These are phyloP conservation scores for Colletotrichum tropicale DNA, from an alignment of 2,329 filamentous ascomycete species.

Conservation along the genomic window DNA sequence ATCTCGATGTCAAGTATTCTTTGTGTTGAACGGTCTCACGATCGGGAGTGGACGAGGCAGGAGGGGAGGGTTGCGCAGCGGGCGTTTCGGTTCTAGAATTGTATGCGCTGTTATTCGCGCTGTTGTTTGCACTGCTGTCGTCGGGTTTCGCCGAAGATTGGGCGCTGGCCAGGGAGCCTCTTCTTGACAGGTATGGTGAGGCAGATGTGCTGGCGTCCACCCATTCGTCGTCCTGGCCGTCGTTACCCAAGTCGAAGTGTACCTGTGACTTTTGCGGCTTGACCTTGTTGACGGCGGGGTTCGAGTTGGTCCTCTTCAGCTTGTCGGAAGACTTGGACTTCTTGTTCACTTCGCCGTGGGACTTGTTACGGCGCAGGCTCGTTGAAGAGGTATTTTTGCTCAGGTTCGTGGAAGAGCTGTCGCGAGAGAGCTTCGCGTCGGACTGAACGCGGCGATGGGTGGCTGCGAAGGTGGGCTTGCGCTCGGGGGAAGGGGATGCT, in stretches of 20 bases:
- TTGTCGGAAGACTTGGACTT: conserved; percentile 55
- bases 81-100: conserved; percentile 27
- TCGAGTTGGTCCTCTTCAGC: conserved; percentile 58
- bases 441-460: conserved; percentile 27
- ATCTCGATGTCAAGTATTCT: conserved; percentile 69
- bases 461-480: conserved; percentile 28
- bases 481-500: conserved; percentile 47
- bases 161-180: conserved; percentile 39
- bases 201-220: conserved; percentile 69
- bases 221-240: conserved; percentile 64
- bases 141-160: conserved; percentile 49
- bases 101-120: conserved; percentile 25
- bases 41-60: conserved; percentile 33
- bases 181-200: conserved; percentile 60
- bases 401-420: conserved; percentile 47
- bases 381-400: conserved; percentile 60
- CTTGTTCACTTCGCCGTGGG: conserved; percentile 59
- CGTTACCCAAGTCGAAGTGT: conserved; percentile 67
- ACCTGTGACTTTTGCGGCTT: conserved; percentile 55
- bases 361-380: conserved; percentile 65
- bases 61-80: conserved; percentile 11
- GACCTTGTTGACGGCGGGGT: conserved; percentile 50
- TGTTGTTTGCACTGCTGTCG: conserved; percentile 28
- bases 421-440: conserved; percentile 51
- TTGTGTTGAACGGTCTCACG: conserved; percentile 57